phyloP scores from a whole-genome alignment of 2,329 filamentous ascomycete species.

The Fusarium sarcochroum region DNA sequence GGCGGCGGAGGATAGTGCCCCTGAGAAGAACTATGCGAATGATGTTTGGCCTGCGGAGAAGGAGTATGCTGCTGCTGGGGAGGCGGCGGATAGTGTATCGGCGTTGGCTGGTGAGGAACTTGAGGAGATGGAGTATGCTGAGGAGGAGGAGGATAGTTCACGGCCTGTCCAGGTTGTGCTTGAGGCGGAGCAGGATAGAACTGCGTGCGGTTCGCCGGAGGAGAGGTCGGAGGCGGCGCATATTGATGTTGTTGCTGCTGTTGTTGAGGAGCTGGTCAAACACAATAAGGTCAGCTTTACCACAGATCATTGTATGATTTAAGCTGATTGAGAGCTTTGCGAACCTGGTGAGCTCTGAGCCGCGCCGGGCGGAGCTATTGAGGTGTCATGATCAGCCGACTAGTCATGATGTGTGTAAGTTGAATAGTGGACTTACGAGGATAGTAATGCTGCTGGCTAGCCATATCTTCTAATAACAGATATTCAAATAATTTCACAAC shows the following conservation, averaged over 20 bases:
- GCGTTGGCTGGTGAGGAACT: conserved; percentile 37
- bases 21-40: conserved; percentile 37
- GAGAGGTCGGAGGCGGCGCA: conserved; percentile 63
- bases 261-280: conserved; percentile 40
- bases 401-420: conserved; percentile 33
- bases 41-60: conserved; percentile 43
- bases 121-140: conserved; percentile 47
- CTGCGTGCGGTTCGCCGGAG: conserved; percentile 61
- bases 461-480: conserved; percentile 52
- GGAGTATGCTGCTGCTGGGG: conserved; percentile 46
- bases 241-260: conserved; percentile 57
- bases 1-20: conserved; percentile 45
- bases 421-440: conserved; percentile 57
- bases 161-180: conserved; percentile 50
- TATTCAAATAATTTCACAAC: background rate
- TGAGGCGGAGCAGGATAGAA: conserved; percentile 62
- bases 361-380: conserved; percentile 59
- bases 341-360: conserved; percentile 50
- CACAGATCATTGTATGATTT: background rate
- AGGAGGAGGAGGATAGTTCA: conserved; percentile 45
- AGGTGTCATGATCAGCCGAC: conserved; percentile 41
- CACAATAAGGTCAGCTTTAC: conserved; percentile 30
- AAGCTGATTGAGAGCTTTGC: conserved; percentile 17
- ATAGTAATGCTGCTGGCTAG: conserved; percentile 60
- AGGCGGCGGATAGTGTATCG: conserved; percentile 40